Base-by-base conservation (phyloP, 352 stramenopile species). In the Pythium coloratum region DNA sequence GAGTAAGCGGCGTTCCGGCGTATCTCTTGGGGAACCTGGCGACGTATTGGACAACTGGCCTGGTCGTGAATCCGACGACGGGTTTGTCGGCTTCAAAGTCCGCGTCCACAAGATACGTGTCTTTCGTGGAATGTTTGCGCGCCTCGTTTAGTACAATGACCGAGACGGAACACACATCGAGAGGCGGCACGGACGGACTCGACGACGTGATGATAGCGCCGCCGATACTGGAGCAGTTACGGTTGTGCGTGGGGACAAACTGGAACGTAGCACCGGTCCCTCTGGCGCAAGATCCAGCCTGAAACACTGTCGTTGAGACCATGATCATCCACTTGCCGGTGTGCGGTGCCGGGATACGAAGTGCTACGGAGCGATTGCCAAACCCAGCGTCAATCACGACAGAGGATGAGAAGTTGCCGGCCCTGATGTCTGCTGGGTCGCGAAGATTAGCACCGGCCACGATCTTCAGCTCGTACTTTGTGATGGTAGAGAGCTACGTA, bases 11-110 rank as follows among this genome's bases (percentile, higher is more conserved):
- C 8, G 71, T 56, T 20, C 71, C 75, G 5, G 75, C 69, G 65
- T 81, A 81, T 12, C 64, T 33, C 34, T 71, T 68, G 9, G 62
- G 44, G 0, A 81, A 13, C 4, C 73, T 30, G 9, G 65, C 59
- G 4, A 72, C 30, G 51, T 76, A 81, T 9, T 34, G 54, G 1
- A 50, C 38, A n/a, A 50, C 46, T 2, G 67, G 42, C 26, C 53
- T 54, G 4, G 60, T 69, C 26, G 58, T 50, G 12, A 36, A 38
- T 12, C 64, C 60, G 7, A 62, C 9, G 12, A 63, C 8, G 13
- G 65, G 57, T 8, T 54, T 36, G 18, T 66, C 47, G 24, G 60
- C 40, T 16, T 54, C 32, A 46, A 76, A 76, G n/a, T 71, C 55
- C 13, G 70, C 56, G 34, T 76, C 59, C 5, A 76, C 24, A 5